Conservation (phyloP, 2,329 filamentous ascomycete species). For the Fusarium nanum region DNA sequence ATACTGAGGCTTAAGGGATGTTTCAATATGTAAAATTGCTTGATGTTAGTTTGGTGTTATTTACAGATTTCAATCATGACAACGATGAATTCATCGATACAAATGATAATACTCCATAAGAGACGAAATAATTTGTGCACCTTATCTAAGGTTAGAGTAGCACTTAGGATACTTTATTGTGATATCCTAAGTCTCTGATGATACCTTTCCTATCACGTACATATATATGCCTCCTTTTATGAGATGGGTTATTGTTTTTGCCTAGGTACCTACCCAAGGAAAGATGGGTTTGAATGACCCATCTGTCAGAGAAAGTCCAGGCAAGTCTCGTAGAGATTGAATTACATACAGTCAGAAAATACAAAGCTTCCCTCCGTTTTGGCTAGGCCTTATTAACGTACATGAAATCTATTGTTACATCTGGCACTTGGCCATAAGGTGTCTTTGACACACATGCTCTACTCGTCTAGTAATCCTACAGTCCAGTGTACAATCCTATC, state of each 20-base stretch:
- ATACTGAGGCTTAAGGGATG: constrained; percentile 36
- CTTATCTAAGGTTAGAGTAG: neutral
- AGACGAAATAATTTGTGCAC: neutral
- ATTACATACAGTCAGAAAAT: neutral
- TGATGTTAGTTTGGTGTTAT: constrained; percentile 38
- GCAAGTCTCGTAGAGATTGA: neutral
- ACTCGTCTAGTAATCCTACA: constrained; percentile 72
- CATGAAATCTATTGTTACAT: neutral
- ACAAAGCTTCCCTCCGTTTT: neutral
- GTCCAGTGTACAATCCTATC: constrained; percentile 79
- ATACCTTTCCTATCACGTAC: neutral
- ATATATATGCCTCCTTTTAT: neutral
- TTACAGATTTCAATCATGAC: constrained; percentile 38
- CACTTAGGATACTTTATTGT: neutral
- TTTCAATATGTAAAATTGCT: constrained; percentile 33
- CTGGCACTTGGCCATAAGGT: neutral
- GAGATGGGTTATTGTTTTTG: neutral
- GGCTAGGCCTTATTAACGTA: neutral
- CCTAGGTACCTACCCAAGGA: too few species aligned
- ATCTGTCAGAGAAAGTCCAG: too few species aligned
- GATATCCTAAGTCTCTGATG: neutral
- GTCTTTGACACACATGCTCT: constrained; percentile 12
- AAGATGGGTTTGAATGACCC: too few species aligned
- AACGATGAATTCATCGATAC: constrained; percentile 32
- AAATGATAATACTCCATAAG: constrained; percentile 41